Evolutionary conservation across 805 yeast genomes (phyloP).

Genomic region (Ogataea wickerhamii): DNA sequence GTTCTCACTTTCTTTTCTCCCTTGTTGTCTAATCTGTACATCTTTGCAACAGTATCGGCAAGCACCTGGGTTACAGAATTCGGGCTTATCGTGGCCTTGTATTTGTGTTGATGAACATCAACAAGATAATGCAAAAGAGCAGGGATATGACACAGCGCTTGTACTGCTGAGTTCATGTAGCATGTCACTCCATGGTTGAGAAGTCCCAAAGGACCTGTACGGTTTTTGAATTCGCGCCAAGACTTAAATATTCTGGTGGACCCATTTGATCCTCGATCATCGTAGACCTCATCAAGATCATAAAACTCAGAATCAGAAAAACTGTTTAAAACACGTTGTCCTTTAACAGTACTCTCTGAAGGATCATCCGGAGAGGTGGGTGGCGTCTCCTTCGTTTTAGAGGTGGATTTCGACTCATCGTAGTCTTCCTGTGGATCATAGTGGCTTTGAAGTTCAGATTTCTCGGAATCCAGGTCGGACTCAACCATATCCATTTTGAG

Average conservation of each 20-base stretch:
- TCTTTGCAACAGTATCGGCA: constrained; percentile 63
- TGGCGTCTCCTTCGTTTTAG: constrained; percentile 24
- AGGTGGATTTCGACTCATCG: constrained; percentile 18
- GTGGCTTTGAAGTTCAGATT: background rate
- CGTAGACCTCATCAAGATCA: constrained; percentile 50
- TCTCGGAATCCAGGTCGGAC: constrained; percentile 26
- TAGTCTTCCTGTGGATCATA: constrained; percentile 23
- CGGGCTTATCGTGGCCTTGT: constrained; percentile 42
- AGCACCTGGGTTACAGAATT: constrained; percentile 62
- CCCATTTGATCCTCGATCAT: constrained; percentile 63
- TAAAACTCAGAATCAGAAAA: constrained; percentile 43
- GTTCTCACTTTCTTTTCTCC: constrained; percentile 38
- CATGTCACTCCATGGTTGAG: constrained; percentile 94
- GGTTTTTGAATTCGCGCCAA: constrained; percentile 55
- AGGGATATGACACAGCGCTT: constrained; percentile 85
- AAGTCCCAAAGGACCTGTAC: constrained; percentile 67
- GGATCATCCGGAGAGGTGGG: constrained; percentile 36
- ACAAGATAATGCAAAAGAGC: constrained; percentile 80
- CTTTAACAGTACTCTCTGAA: constrained; percentile 12
- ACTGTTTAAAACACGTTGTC: constrained; percentile 17
- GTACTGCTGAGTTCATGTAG: constrained; percentile 93
- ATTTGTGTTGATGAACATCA: constrained; percentile 57
- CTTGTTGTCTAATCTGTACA: constrained; percentile 59
- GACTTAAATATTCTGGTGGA: constrained; percentile 61
- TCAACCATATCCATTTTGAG: constrained; percentile 27